phyloP scores from a whole-genome alignment of 306 rosid genomes.

The Abrus precatorius region DNA sequence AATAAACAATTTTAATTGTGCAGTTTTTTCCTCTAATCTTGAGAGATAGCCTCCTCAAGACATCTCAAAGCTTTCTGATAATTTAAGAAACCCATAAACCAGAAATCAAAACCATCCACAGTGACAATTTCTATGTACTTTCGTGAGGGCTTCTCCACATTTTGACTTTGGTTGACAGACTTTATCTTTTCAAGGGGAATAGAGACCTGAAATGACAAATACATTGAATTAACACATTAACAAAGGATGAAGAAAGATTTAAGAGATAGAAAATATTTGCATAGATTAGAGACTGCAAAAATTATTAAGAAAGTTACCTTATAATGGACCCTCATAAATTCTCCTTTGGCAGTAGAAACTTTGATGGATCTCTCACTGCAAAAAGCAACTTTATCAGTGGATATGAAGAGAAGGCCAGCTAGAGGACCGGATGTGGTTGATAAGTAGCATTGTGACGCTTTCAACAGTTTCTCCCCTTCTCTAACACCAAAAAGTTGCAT shows the following conservation, averaged over 20 bases:
- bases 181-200: slow-evolving; percentile 32
- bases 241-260: not conserved
- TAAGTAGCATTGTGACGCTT: slow-evolving; percentile 74
- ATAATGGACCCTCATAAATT: slow-evolving; percentile 62
- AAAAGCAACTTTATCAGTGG: slow-evolving; percentile 77
- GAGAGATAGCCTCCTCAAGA: slow-evolving; percentile 56
- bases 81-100: slow-evolving; percentile 78
- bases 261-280: not conserved
- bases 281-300: not conserved
- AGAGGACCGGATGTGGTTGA: slow-evolving; percentile 88
- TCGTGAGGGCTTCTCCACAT: slow-evolving; percentile 54
- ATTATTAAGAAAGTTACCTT: slow-evolving; percentile 56
- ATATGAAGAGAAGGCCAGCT: slow-evolving; percentile 89
- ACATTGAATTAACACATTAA: slow-evolving; percentile 6
- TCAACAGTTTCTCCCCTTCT: slow-evolving; percentile 73
- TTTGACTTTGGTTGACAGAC: slow-evolving; percentile 31
- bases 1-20: slow-evolving; percentile 11
- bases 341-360: slow-evolving; percentile 61
- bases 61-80: slow-evolving; percentile 56
- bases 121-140: slow-evolving; percentile 70
- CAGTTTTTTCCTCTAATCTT: slow-evolving; percentile 20
- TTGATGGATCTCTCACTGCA: slow-evolving; percentile 82
- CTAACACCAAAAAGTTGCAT: slow-evolving; percentile 59
- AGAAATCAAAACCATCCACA: slow-evolving; percentile 67
- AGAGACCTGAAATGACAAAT: slow-evolving; percentile 32